These are phyloP conservation scores for Mallotus repandus DNA, from an alignment of 441 rosid species.

Conservation along the genomic window DNA sequence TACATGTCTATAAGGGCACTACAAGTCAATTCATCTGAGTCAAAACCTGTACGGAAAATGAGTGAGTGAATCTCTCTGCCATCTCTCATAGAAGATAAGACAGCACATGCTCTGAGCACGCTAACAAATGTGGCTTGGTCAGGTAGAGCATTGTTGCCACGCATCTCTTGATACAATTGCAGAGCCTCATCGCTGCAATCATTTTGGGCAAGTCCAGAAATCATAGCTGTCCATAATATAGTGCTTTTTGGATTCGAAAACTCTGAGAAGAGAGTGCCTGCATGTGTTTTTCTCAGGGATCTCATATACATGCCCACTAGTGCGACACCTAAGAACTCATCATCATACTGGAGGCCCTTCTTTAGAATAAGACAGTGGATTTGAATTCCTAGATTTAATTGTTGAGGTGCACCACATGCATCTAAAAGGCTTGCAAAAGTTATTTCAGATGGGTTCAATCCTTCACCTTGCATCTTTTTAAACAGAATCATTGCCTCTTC, in stretches of 20 bases:
- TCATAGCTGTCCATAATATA: conserved; percentile 77
- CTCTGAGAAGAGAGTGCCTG: conserved; percentile 59
- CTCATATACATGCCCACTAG: conserved; percentile 80
- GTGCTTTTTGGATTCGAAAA: conserved; percentile 53
- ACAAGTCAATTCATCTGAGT: conserved; percentile 64
- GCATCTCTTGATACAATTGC: conserved; percentile 64
- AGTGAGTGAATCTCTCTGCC: conserved; percentile 70
- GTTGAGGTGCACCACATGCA: conserved; percentile 61
- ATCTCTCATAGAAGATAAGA: conserved; percentile 56
- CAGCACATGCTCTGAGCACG: conserved; percentile 72
- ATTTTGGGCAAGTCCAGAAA: conserved; percentile 73
- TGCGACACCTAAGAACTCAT: conserved; percentile 69
- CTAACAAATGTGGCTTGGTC: conserved; percentile 95
- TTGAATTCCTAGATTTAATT: conserved; percentile 55
- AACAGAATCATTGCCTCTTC: conserved; percentile 55
- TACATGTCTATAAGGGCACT: conserved; percentile 90
- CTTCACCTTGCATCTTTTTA: conserved; percentile 54
- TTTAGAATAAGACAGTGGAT: conserved; percentile 62
- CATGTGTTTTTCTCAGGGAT: conserved; percentile 50
- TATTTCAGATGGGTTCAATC: conserved; percentile 62
- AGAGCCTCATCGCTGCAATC: conserved; percentile 69
- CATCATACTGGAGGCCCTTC: conserved; percentile 51
- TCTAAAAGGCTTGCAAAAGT: conserved; percentile 79
- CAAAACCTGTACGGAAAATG: conserved; percentile 61
- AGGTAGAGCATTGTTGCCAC: conserved; percentile 44